Conservation (phyloP, 2,329 filamentous ascomycete species). For the Colletotrichum kahawae region DNA sequence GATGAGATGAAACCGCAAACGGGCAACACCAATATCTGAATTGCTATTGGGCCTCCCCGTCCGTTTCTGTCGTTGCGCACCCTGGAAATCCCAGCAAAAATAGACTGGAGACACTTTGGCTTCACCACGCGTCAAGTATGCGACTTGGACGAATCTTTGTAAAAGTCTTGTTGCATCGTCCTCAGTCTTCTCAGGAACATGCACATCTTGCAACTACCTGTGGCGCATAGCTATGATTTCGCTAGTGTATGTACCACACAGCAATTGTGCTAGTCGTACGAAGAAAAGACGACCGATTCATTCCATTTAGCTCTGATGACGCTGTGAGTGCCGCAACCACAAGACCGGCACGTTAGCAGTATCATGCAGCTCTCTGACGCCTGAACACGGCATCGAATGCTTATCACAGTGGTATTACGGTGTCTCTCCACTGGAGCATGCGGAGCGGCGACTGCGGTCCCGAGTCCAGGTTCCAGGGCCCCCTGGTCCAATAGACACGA, state of each 20-base stretch:
- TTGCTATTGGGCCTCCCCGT: background rate
- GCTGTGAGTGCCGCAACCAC: background rate
- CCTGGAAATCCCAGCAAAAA: background rate
- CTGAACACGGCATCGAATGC: background rate
- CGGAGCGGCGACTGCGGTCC: slow-evolving; percentile 11
- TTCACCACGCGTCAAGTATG: background rate
- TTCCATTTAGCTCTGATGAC: background rate
- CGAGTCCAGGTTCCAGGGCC: slow-evolving; percentile 7
- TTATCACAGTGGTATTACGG: background rate
- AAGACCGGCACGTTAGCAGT: background rate
- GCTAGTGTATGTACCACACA: background rate
- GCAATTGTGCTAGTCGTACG: background rate
- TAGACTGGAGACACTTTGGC: background rate
- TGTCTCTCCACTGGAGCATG: background rate
- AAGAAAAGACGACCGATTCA: background rate
- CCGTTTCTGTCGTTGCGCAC: background rate
- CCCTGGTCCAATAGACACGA: slow-evolving; percentile 8
- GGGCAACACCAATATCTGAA: background rate
- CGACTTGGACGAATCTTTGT: background rate
- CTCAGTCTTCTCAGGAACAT: background rate
- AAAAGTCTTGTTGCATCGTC: background rate
- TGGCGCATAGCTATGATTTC: background rate
- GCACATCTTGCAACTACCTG: background rate
- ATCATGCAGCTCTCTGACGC: background rate
- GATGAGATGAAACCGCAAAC: slow-evolving; percentile 7